Base-by-base conservation (phyloP, 192 early-diverging fungal species). In the Backusella psychrophila region DNA sequence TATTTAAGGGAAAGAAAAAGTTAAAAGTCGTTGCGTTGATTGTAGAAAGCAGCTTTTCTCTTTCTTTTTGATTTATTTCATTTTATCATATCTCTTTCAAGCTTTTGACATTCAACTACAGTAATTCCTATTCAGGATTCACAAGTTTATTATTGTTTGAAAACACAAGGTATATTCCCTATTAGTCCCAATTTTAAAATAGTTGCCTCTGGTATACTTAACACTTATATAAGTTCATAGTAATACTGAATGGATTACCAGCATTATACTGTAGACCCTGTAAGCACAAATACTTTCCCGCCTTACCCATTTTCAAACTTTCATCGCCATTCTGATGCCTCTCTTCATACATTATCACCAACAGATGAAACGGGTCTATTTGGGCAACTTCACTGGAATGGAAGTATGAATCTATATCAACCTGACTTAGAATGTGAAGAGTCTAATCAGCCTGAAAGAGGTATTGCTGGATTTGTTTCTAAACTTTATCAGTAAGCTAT, bases 401-500 rank as follows among this genome's bases (percentile, higher is more conserved):
- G 70, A 44, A 49, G 23, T 33, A 26, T 29, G 34, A 29, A n/a
- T 42, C 34, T 70, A 15, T 42, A 26, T 23, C 70, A 39, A 29
- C 42, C 70, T 34, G 74, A 75, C 33, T 38, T 75, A 19, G 72
- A 74, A 14, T 44, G 66, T 23, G 73, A 75, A 36, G 78, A 79
- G 17, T 31, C 75, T 2, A 69, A 75, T 52, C 72, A 71, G 6
- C 29, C 69, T 11, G 73, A 78, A 41, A 42, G 76, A 35, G 80
- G 80, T 35, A 71, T 81, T 46, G 80, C 80, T 66, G 80, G 80
- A 34, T 81, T 81, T 81, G 77, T 81, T 53, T 81, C 73, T 19
- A 81, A 81, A 72, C 72, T 81, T 15, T 81, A 81, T 63, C 76
- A 75, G 80, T 81, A 81, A 81, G 80, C 41, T 35, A 8, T n/a